phyloP scores from a whole-genome alignment of 106 monocot species.

The Chionographis japonica region DNA sequence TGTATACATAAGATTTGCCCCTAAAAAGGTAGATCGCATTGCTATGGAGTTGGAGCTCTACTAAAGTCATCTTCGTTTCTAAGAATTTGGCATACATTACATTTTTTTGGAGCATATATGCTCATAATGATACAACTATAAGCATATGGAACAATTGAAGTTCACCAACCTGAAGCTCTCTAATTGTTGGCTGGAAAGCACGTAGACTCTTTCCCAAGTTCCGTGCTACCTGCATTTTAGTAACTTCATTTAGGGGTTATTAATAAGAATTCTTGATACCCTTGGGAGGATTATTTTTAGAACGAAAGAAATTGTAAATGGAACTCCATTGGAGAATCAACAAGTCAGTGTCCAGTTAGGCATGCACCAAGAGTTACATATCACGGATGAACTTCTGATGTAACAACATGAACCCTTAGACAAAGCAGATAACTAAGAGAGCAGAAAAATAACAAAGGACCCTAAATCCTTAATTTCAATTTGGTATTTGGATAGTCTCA shows the following conservation, averaged over 20 bases:
- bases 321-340: too few species aligned
- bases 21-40: background rate
- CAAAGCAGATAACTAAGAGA: background rate
- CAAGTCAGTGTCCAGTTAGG: too few species aligned
- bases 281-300: too few species aligned
- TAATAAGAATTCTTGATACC: background rate
- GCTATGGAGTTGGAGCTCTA: too few species aligned
- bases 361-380: too few species aligned
- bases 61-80: background rate
- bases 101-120: background rate
- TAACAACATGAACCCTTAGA: too few species aligned
- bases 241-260: background rate
- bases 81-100: background rate
- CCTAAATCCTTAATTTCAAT: background rate
- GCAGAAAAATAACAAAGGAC: background rate
- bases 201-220: constrained; percentile 93
- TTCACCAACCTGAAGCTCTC: constrained; percentile 80
- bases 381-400: too few species aligned
- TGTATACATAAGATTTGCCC: background rate
- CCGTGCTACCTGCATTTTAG: constrained; percentile 68
- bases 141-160: background rate
- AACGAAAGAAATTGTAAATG: too few species aligned
- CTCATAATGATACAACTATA: background rate
- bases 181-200: constrained; percentile 93
- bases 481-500: too few species aligned